Conservation (phyloP, 2,329 filamentous ascomycete species). For the Pseudogymnoascus sp. region DNA sequence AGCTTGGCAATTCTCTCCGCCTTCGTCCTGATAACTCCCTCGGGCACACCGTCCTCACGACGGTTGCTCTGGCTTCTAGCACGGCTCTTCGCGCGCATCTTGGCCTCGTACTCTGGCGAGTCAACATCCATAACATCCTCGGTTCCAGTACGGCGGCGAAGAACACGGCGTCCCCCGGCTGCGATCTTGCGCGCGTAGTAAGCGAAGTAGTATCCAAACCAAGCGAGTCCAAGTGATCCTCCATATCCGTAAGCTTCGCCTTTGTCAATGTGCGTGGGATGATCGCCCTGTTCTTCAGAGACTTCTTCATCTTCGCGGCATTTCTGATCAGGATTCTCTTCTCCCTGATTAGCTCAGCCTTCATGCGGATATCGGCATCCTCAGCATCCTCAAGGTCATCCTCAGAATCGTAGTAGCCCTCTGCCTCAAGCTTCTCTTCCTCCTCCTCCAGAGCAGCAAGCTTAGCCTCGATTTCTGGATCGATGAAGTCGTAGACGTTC, state of each 20-base stretch:
- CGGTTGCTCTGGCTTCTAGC: slow-evolving; percentile 63
- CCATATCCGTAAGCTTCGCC: slow-evolving; percentile 80
- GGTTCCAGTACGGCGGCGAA: slow-evolving; percentile 55
- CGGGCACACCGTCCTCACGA: slow-evolving; percentile 68
- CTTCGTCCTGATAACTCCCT: slow-evolving; percentile 62
- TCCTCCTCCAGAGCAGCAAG: slow-evolving; percentile 88
- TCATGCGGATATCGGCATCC: slow-evolving; percentile 79
- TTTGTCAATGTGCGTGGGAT: slow-evolving; percentile 78
- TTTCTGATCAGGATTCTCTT: slow-evolving; percentile 90
- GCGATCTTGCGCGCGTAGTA: slow-evolving; percentile 64
- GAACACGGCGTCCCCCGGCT: slow-evolving; percentile 64
- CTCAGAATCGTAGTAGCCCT: slow-evolving; percentile 90
- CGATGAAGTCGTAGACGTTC: slow-evolving; percentile 96
- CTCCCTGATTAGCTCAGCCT: slow-evolving; percentile 92
- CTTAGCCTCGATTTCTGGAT: slow-evolving; percentile 93
- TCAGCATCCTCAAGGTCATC: slow-evolving; percentile 77
- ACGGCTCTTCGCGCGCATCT: slow-evolving; percentile 67
- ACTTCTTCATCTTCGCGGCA: slow-evolving; percentile 91
- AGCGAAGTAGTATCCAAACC: slow-evolving; percentile 78
- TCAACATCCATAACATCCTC: slow-evolving; percentile 74
- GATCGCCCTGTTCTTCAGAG: slow-evolving; percentile 91
- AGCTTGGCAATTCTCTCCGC: slow-evolving; percentile 83
- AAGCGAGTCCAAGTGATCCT: slow-evolving; percentile 74
- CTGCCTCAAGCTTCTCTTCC: slow-evolving; percentile 83
- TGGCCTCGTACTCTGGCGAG: slow-evolving; percentile 45